Evolutionary conservation across 108 stramenopile species (phyloP).

Genomic region (Cylindrotheca closterium): DNA sequence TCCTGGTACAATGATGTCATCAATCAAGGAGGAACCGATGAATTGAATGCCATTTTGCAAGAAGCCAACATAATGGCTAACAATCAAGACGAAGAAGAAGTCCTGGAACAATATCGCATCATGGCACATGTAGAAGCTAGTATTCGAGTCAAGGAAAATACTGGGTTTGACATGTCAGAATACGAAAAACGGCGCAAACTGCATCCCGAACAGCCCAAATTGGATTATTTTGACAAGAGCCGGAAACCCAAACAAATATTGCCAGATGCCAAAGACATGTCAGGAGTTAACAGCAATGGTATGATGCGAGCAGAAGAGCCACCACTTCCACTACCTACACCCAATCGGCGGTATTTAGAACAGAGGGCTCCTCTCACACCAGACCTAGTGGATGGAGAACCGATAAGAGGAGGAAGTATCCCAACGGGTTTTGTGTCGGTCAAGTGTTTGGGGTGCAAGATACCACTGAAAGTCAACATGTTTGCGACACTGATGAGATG

Average conservation of each 20-base stretch:
- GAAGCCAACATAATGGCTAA: neutral
- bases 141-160: conserved; percentile 39
- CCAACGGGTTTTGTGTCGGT: no score
- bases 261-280: conserved; percentile 7
- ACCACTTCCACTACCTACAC: conserved; percentile 9
- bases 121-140: conserved; percentile 50
- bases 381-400: conserved; percentile 3
- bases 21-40: conserved; percentile 7
- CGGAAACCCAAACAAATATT: conserved; percentile 23
- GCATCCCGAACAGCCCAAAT: conserved; percentile 7
- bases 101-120: conserved; percentile 44
- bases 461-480: conserved; percentile 9
- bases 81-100: conserved; percentile 30
- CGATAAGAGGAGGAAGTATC: neutral
- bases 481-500: conserved; percentile 37
- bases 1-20: conserved; percentile 30
- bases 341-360: conserved; percentile 13
- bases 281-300: neutral
- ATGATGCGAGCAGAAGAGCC: conserved; percentile 21
- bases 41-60: conserved; percentile 12
- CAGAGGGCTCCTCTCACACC: conserved; percentile 2
- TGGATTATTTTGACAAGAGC: conserved; percentile 4
- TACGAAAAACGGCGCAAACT: conserved; percentile 32
- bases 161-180: conserved; percentile 41
- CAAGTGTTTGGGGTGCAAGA: conserved; percentile 36